Percentiles rank a stretch among this genome's conserved stretches.
These are phyloP conservation scores for Phylloporus arenicola DNA, from an alignment of 768 basidiomycete species.

Conservation along the genomic window DNA sequence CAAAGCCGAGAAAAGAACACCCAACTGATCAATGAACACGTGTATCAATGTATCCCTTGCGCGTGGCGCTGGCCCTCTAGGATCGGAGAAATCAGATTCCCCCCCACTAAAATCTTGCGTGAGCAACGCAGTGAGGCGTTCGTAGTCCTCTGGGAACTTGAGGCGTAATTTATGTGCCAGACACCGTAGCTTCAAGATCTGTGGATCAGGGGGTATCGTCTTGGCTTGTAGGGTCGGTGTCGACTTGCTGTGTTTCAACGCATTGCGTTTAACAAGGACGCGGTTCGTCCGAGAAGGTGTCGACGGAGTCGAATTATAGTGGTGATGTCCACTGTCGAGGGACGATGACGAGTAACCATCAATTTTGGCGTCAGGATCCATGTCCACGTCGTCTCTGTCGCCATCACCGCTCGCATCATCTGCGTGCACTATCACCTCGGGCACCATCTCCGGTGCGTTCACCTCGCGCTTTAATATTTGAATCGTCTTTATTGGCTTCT, in stretches of 20 bases:
- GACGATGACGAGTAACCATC: constrained; percentile 28
- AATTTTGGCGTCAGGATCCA: constrained; percentile 15
- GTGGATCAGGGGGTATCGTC: constrained; percentile 41
- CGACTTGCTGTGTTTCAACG: constrained; percentile 41
- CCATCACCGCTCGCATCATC: constrained; percentile 25
- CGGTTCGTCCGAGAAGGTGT: constrained; percentile 27
- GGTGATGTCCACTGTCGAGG: constrained; percentile 11
- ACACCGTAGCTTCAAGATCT: constrained; percentile 45
- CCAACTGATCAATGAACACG: constrained; percentile 42
- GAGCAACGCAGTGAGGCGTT: constrained; percentile 27
- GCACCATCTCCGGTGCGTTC: constrained; percentile 17
- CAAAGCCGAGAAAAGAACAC: constrained; percentile 11
- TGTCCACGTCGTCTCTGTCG: constrained; percentile 19
- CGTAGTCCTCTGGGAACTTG: constrained; percentile 50
- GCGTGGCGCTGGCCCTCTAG: constrained; percentile 30
- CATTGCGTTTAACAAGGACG: constrained; percentile 16
- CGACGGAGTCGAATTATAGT: constrained; percentile 26
- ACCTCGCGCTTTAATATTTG: constrained; percentile 24
- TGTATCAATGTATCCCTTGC: constrained; percentile 33
- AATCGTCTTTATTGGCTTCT: constrained; percentile 29
- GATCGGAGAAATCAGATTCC: constrained; percentile 33
- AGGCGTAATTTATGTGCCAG: constrained; percentile 53
- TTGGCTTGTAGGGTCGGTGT: constrained; percentile 41
- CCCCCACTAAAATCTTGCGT: constrained; percentile 33
- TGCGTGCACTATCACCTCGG: constrained; percentile 19